These are phyloP conservation scores for Boletellus deceptivus DNA, from an alignment of 1,284 basidiomycete genomes.

Conservation along the genomic window DNA sequence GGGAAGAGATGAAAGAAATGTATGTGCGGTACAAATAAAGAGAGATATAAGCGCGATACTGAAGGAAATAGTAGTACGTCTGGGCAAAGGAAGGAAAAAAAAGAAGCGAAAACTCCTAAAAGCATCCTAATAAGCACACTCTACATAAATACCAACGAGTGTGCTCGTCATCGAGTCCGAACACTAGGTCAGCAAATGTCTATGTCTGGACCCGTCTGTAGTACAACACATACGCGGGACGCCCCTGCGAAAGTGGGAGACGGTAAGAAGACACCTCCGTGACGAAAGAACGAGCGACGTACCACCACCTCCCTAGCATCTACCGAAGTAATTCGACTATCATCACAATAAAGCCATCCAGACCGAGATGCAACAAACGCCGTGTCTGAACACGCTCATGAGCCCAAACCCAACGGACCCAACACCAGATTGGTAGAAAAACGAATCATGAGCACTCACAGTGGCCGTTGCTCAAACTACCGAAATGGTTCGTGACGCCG, in stretches of 20 bases:
- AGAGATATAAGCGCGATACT: too few relatives aligned
- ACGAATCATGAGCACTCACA: conserved; percentile 55
- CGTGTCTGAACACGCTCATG: conserved; percentile 57
- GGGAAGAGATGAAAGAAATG: background rate
- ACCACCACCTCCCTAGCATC: conserved; percentile 84
- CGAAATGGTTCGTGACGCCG: conserved; percentile 90
- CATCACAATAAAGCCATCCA: conserved; percentile 86
- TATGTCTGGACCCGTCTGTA: conserved; percentile 72
- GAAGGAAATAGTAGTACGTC: background rate
- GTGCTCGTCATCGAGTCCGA: background rate
- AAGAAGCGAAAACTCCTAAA: background rate
- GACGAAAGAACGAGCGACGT: conserved; percentile 36
- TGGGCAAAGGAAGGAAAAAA: background rate
- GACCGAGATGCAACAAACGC: conserved; percentile 79
- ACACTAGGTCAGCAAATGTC: conserved; percentile 12
- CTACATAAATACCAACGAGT: conserved; percentile 33
- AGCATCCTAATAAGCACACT: conserved; percentile 34
- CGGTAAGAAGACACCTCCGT: conserved; percentile 4
- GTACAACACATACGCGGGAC: conserved; percentile 85
- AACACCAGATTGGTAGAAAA: background rate
- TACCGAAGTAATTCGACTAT: conserved; percentile 71
- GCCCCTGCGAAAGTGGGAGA: conserved; percentile 50
- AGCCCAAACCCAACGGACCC: conserved; percentile 1
- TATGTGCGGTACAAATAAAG: background rate
- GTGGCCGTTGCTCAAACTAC: conserved; percentile 87